Base-by-base conservation (phyloP, 2,329 filamentous ascomycete species). In the Neurospora sp. region DNA sequence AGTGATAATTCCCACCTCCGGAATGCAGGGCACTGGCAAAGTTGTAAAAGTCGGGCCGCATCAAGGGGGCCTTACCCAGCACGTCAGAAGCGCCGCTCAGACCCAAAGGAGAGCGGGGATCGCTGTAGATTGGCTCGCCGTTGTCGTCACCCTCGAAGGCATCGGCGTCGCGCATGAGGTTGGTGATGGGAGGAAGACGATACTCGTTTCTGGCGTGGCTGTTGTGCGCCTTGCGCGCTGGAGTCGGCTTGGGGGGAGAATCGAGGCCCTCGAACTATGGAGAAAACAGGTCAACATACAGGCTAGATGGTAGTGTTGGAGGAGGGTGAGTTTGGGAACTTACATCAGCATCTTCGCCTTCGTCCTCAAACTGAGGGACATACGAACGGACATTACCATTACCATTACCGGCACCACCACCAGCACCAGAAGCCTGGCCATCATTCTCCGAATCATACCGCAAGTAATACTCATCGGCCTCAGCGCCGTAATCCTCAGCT, bases 401-500 rank as follows among this genome's bases (percentile, higher is more conserved):
- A 10, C 52, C 52, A 7, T 36, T 62, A 10, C 52, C 52, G 23
- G 6, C 3, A 33, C 52, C 52, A 9, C 13, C 28, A 62, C 52
- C 23, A n/a, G 3, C 28, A 33, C 52, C 52, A 33, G 23, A 38
- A 52, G 5, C 46, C 62, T 17, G 66, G 39, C 43, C 58, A 40
- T 46, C 58, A 23, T 46, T 38, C 2, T 68, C 67, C 19, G 9
- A 33, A 2, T 70, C 28, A 19, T 43, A 67, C 23, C 40, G 46
- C 33, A 38, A 33, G n/a, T 66, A 42, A 9, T 66, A 40, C 33
- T 62, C 67, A 40, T 43, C 67, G 1, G 52, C 42, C 9, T 69
- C 67, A 15, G 58, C 46, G 1, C 70, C 71, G 15, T 43, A 70
- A 10, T 68, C 68, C 6, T 69, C 67, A 8, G 69, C 69, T n/a